These are phyloP conservation scores for Psidium friedrichsthalianum DNA, from an alignment of 345 rosid genomes.

Conservation along the genomic window DNA sequence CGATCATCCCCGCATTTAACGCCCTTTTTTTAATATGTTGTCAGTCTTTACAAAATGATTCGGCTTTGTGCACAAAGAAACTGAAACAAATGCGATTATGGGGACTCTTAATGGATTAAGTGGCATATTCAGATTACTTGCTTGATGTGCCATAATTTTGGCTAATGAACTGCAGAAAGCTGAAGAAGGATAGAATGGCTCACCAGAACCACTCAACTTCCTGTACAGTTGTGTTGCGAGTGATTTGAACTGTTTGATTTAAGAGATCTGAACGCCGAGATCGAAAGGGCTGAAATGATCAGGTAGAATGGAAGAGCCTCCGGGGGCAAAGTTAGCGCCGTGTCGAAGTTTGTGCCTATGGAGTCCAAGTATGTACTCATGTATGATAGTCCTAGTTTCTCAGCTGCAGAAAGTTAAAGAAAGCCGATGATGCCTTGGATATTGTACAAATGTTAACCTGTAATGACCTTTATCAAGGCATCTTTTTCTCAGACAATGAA, in stretches of 20 bases:
- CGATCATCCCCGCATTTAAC: background rate
- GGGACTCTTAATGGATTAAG: too few species aligned
- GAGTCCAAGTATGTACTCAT: conserved; percentile 57
- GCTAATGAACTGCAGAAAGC: background rate
- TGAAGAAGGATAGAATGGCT: background rate
- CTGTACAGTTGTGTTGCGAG: conserved; percentile 28
- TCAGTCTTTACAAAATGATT: background rate
- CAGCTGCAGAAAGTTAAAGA: conserved; percentile 22
- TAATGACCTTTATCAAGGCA: background rate
- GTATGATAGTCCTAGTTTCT: conserved; percentile 42
- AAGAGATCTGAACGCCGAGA: conserved; percentile 52
- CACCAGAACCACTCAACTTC: conserved; percentile 19
- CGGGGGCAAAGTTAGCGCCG: conserved; percentile 65
- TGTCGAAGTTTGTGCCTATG: conserved; percentile 33
- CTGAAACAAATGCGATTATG: background rate
- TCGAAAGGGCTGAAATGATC: conserved; percentile 49
- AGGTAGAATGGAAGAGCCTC: conserved; percentile 51
- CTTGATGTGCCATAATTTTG: background rate
- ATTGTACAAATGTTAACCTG: background rate
- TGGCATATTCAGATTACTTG: background rate
- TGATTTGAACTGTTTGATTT: conserved; percentile 45
- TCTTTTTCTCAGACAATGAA: background rate
- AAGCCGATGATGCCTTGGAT: background rate
- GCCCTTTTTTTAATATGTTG: background rate
- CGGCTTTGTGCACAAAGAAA: background rate